Evolutionary conservation across 371 early-diverging fungal genomes (phyloP).

Genomic region (Mucor velutinosus): DNA sequence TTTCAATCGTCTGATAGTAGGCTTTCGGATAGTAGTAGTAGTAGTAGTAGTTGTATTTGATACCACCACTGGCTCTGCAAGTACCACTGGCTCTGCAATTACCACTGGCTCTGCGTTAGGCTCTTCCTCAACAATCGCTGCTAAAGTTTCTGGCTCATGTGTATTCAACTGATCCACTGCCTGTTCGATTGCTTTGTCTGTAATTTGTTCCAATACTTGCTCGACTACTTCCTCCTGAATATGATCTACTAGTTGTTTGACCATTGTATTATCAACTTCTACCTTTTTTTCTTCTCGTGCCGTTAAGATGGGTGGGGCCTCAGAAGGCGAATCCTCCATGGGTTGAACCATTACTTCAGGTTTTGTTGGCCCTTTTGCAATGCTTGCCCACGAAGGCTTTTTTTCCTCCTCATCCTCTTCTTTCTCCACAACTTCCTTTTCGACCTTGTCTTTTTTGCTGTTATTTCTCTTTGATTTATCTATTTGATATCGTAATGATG

Average conservation of each 20-base stretch:
- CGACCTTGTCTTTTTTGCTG: slow-evolving; percentile 1
- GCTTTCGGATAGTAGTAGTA: neutral
- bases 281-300: neutral
- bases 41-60: neutral
- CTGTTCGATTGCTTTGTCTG: neutral
- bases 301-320: neutral
- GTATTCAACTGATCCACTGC: neutral
- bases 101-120: neutral
- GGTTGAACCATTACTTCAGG: neutral
- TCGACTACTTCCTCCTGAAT: neutral
- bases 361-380: slow-evolving; percentile 18
- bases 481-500: neutral
- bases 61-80: neutral
- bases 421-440: neutral
- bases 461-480: neutral
- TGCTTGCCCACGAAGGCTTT: slow-evolving; percentile 37
- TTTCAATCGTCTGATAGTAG: slow-evolving; percentile 21
- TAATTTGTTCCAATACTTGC: neutral
- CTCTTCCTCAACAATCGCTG: neutral
- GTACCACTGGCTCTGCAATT: neutral
- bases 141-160: neutral
- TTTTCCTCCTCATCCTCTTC: slow-evolving; percentile 7
- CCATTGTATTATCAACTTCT: neutral
- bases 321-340: neutral
- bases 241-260: neutral